Evolutionary conservation across 495 filamentous ascomycete species (phyloP), one percentile per base, ranked within the genome.

Genomic region (Penicillium odoratum): DNA sequence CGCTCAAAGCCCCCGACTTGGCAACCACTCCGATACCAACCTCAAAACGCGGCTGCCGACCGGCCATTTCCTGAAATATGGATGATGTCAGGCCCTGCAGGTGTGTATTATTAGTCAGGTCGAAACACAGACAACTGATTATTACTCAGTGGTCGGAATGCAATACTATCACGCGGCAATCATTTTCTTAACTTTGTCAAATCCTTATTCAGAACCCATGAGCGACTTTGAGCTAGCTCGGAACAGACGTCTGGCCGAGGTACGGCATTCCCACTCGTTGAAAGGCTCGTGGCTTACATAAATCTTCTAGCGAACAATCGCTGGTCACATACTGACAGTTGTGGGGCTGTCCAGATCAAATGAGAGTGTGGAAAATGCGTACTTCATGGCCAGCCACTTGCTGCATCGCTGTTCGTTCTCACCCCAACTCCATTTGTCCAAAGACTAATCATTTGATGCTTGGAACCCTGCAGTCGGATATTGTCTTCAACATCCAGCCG

Each of bases 41-140:
- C 60, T n/a, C 55, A 71, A 1, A 59, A 68, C 50, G 43, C 65
- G 31, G 49, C 57, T 6, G 57, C 58, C 6, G 48, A 65, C 33
- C 60, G 65, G n/a, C 73, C 73, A 0, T 76, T 74, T 55, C 73
- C 73, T 42, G 71, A 76, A 55, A 45, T 73, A 47, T 76, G 73
- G 73, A 73, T 74, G 57, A 73, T 74, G 61, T 74, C 71, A 21
- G 68, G 68, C 0, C 67, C 71, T 28, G 73, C 71, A 21, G 69
- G 73, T 73, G 53, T 25, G 65, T 64, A 9, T 36, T 30, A 5
- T 18, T 18, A n/a, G 9, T 9, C 31, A 28, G 13, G 18, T 53
- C 0, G 11, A 3, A 11, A 46, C 7, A n/a, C 33, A 43, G 21
- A 7, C 13, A 52, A n/a, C 51, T 13, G 10, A 15, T 57, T 25